A percentile compares a stretch with the other conserved stretches of the same genome.
Conservation (phyloP, 441 rosid species). For the Breynia disticha region DNA sequence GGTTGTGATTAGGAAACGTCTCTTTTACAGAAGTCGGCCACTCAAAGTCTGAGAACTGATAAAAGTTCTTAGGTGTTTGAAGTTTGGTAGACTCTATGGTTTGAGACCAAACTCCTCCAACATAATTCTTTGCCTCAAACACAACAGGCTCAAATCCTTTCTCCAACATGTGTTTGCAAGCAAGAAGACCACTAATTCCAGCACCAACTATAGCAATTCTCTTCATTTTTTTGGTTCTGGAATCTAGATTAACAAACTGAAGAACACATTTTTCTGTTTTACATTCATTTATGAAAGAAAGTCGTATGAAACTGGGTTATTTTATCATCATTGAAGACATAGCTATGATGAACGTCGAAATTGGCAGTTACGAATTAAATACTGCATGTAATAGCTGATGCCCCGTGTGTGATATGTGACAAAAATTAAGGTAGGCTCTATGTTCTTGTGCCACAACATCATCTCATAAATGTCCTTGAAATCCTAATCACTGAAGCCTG, state of each 20-base stretch:
- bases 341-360: too few relatives aligned
- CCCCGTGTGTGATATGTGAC: too few relatives aligned
- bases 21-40: slow-evolving; percentile 19
- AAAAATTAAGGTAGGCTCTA: too few relatives aligned
- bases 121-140: slow-evolving; percentile 12
- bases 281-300: too few relatives aligned
- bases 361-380: too few relatives aligned
- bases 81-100: slow-evolving; percentile 20
- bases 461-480: not conserved
- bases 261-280: too few relatives aligned
- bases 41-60: slow-evolving; percentile 24
- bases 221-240: slow-evolving; percentile 8
- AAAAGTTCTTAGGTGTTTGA: slow-evolving; percentile 12
- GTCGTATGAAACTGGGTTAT: too few relatives aligned
- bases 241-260: not conserved
- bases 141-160: slow-evolving; percentile 15
- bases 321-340: too few relatives aligned
- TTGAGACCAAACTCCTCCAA: slow-evolving; percentile 22
- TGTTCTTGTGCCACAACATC: not conserved
- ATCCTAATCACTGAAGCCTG: too few relatives aligned
- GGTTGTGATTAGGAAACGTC: slow-evolving; percentile 16
- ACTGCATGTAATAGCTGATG: too few relatives aligned
- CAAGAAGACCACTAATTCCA: slow-evolving; percentile 20
- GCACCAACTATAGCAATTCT: slow-evolving; percentile 22
- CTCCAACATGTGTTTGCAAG: slow-evolving; percentile 16